Conservation (phyloP, 2,329 filamentous ascomycete genomes). For the Xylaria sp. region DNA sequence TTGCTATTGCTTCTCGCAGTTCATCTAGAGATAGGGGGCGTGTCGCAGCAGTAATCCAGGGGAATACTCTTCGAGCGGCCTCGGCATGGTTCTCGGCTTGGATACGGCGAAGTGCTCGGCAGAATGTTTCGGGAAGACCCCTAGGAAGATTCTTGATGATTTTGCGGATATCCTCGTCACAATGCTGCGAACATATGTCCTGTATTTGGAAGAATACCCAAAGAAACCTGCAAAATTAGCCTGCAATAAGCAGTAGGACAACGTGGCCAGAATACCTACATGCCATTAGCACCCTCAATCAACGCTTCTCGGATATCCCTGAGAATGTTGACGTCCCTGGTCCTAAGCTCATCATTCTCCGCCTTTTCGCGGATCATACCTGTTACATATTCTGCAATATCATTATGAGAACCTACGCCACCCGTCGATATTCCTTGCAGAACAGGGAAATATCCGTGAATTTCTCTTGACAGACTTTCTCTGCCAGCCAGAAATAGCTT, state of each 20-base stretch:
- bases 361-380: background rate
- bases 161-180: constrained; percentile 44
- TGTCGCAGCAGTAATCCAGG: constrained; percentile 50
- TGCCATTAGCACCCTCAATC: constrained; percentile 48
- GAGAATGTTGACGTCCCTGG: background rate
- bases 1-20: constrained; percentile 52
- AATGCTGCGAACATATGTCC: constrained; percentile 35
- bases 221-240: constrained; percentile 36
- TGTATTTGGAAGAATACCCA: constrained; percentile 39
- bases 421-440: background rate
- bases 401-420: background rate
- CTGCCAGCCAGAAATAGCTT: constrained; percentile 6
- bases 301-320: background rate
- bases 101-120: constrained; percentile 34
- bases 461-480: constrained; percentile 5
- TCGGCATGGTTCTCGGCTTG: background rate
- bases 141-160: constrained; percentile 48
- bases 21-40: constrained; percentile 51
- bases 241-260: background rate
- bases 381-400: background rate
- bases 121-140: constrained; percentile 48
- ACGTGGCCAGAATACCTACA: constrained; percentile 42
- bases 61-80: constrained; percentile 45
- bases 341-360: background rate
- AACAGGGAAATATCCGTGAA: background rate